Evolutionary conservation across 2,329 filamentous ascomycete species (phyloP).

Genomic region (Botryotinia globosa): DNA sequence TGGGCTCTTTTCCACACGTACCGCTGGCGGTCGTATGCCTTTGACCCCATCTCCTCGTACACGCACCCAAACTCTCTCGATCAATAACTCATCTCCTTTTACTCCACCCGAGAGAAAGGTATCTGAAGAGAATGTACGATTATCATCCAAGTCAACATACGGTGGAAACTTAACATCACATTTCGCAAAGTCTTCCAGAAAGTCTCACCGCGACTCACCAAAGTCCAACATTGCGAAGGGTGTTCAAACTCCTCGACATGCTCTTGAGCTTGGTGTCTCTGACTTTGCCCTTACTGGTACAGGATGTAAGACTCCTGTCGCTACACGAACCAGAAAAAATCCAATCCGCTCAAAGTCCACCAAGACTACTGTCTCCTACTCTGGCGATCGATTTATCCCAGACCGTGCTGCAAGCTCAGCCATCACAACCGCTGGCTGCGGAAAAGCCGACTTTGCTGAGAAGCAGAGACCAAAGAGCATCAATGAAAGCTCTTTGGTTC

Average conservation of each 20-base stretch:
- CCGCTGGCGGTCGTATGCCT: slow-evolving; percentile 91
- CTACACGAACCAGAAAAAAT: slow-evolving; percentile 54
- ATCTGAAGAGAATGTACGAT: slow-evolving; percentile 51
- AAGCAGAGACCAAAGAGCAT: slow-evolving; percentile 69
- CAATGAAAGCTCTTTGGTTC: slow-evolving; percentile 68
- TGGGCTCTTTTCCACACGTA: slow-evolving; percentile 86
- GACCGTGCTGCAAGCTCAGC: slow-evolving; percentile 89
- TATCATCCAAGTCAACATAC: slow-evolving; percentile 68
- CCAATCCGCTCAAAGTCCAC: slow-evolving; percentile 52
- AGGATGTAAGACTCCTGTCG: slow-evolving; percentile 63
- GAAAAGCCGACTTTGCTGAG: slow-evolving; percentile 74
- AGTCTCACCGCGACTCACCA: slow-evolving; percentile 76
- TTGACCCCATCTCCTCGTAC: slow-evolving; percentile 84
- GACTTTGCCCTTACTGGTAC: slow-evolving; percentile 90
- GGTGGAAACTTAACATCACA: slow-evolving; percentile 76
- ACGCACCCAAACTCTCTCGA: slow-evolving; percentile 51
- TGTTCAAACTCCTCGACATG: slow-evolving; percentile 73
- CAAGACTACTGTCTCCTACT: slow-evolving; percentile 79
- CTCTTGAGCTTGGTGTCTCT: slow-evolving; percentile 83
- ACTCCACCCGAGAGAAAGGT: slow-evolving; percentile 62
- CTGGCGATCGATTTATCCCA: slow-evolving; percentile 86
- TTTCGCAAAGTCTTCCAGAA: slow-evolving; percentile 67
- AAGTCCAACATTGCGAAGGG: slow-evolving; percentile 91
- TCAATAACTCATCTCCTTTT: slow-evolving; percentile 69
- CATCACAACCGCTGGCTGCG: slow-evolving; percentile 74